Percentiles rank a stretch among this genome's conserved stretches.
phyloP scores from a whole-genome alignment of 2,329 filamentous ascomycete genomes.

The Microthyrium microscopicum region DNA sequence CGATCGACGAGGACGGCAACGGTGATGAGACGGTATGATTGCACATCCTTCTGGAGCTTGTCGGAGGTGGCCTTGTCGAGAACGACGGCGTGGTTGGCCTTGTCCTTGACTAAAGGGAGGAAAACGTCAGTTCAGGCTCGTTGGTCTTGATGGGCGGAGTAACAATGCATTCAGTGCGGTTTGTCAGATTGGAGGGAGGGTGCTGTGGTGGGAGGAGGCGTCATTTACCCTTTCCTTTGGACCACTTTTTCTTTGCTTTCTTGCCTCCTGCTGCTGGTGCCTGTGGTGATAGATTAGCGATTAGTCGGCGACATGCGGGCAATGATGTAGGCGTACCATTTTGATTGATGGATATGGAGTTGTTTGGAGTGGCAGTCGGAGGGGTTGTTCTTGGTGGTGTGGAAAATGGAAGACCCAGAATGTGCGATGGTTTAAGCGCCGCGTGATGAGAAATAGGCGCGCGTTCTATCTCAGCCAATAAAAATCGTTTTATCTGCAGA shows the following conservation, averaged over 20 bases:
- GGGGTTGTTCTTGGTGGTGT: too few species aligned
- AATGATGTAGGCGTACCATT: conserved; percentile 19
- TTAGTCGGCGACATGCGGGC: background rate
- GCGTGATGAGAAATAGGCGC: too few species aligned
- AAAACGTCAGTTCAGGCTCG: background rate
- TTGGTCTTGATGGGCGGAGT: background rate
- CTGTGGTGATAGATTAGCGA: conserved; percentile 14
- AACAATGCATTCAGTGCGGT: conserved; percentile 7
- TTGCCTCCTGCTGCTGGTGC: conserved; percentile 49
- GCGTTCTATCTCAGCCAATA: too few species aligned
- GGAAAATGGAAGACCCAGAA: too few species aligned
- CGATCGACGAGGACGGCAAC: conserved; percentile 97
- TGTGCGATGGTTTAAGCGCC: too few species aligned
- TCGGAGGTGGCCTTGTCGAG: conserved; percentile 96
- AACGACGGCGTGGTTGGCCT: conserved; percentile 98
- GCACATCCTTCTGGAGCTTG: conserved; percentile 99
- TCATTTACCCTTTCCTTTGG: conserved; percentile 41
- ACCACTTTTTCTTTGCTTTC: conserved; percentile 76
- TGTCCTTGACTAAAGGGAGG: conserved; percentile 79
- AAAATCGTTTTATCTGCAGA: too few species aligned
- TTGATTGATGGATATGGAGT: conserved; percentile 23
- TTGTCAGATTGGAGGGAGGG: conserved; percentile 5
- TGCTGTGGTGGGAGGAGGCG: conserved; percentile 11
- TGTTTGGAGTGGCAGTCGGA: too few species aligned
- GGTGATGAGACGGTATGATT: conserved; percentile 98